Base-by-base conservation (phyloP, 179 eudicot genomes). In the Corrigiola litoralis region DNA sequence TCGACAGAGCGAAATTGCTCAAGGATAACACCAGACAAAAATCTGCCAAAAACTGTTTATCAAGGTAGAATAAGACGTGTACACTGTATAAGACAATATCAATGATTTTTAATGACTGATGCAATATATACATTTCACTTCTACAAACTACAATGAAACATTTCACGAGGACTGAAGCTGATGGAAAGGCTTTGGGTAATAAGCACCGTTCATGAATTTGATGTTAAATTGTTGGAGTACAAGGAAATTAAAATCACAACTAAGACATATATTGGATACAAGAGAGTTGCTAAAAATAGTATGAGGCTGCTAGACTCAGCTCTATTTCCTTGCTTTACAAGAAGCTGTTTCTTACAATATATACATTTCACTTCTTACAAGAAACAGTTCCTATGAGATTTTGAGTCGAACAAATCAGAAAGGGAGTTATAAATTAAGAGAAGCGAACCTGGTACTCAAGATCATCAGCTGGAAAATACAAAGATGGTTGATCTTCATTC, bases 381-480 rank as follows among this genome's bases (percentile, higher is more conserved):
- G 32, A 58, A 58, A 24, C 31, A 37, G 24, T 23, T 53, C 58
- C 20, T 54, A 2, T 17, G 24, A 49, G 57, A 32, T 25, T 38
- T 11, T 58, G 42, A 49, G 34, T 40, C 59, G 59, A 58, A 68
- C 51, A 27, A n/a, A n/a, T 25, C 18, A 5, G 50, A 42, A 27
- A 42, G 14, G 9, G n/a, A 61, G 45, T 27, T 61, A 2, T 0
- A n/a, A n/a, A n/a, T 0, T 6, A 24, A 38, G 32, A 24, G 38
- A 16, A 57, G 74, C 63, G 56, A 73, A 89, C 96, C 90, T 89
- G 95, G 65, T 87, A 89, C 67, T 80, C 85, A 71, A 89, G 89
- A 77, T 89, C 95, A 68, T 87, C 87, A 59, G 72, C 80, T 41
- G 95, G 87, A 77, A 89, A 87, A 76, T 72, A 89, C 40, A 89